Percentiles rank a stretch among this genome's conserved stretches.
Conservation (phyloP, 2,329 filamentous ascomycete genomes). For the Achaetomium macrosporum region DNA sequence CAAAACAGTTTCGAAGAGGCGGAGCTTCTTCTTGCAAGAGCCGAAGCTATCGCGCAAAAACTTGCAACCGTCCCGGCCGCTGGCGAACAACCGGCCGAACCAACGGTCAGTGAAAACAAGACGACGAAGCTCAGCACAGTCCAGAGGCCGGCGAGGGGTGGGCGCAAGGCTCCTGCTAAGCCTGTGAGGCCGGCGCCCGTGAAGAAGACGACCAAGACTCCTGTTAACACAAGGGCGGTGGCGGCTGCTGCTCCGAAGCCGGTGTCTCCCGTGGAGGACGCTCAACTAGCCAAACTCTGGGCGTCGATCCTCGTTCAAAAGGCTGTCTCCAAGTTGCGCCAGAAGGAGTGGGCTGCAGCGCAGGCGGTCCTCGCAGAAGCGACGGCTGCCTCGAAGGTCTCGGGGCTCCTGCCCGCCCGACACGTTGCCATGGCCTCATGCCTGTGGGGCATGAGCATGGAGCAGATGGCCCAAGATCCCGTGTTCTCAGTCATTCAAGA, state of each 20-base stretch:
- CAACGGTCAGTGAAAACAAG: conserved; percentile 32
- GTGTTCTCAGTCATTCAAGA: conserved; percentile 88
- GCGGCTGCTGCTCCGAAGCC: conserved; percentile 18
- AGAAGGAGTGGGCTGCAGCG: conserved; percentile 54
- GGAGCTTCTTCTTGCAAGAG: conserved; percentile 39
- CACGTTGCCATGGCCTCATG: conserved; percentile 62
- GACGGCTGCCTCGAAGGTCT: conserved; percentile 34
- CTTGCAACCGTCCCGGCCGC: conserved; percentile 24
- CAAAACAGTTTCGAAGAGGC: conserved; percentile 41
- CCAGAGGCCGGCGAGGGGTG: conserved; percentile 26
- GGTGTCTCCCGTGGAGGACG: conserved; percentile 27
- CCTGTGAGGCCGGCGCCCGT: conserved; percentile 25
- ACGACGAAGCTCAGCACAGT: conserved; percentile 33
- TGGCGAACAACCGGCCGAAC: not conserved
- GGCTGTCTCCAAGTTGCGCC: conserved; percentile 41
- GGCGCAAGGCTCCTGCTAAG: conserved; percentile 25
- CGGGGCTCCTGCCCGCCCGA: conserved; percentile 38
- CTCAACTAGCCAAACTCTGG: conserved; percentile 33
- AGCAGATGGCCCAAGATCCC: conserved; percentile 70
- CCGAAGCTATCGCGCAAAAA: conserved; percentile 41
- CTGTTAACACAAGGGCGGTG: conserved; percentile 24
- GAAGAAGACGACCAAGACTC: conserved; percentile 22
- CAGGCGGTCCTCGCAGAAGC: conserved; percentile 48
- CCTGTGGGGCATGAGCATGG: conserved; percentile 61
- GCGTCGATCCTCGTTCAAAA: conserved; percentile 37